Conservation (phyloP, 768 basidiomycete genomes). For the Boletus edulis region DNA sequence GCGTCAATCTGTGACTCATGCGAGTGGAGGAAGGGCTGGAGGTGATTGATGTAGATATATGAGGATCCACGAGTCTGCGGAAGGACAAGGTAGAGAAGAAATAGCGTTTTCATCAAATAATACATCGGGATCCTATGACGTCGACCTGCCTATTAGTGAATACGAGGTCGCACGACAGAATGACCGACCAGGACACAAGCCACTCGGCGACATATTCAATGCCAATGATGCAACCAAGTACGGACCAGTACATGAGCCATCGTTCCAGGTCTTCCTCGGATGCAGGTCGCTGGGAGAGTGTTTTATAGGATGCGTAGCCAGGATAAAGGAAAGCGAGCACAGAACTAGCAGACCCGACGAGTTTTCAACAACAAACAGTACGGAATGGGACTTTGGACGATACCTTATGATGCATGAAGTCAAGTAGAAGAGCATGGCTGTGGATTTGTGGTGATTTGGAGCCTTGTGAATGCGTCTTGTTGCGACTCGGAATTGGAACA, state of each 20-base stretch:
- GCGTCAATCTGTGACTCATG: slow-evolving; percentile 88
- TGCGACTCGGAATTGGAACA: slow-evolving; percentile 5
- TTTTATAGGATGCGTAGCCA: slow-evolving; percentile 95
- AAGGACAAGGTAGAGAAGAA: slow-evolving; percentile 86
- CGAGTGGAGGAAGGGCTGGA: slow-evolving; percentile 78
- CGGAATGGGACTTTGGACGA: slow-evolving; percentile 27
- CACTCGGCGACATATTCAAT: slow-evolving; percentile 86
- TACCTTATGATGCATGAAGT: slow-evolving; percentile 42
- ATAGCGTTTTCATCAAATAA: slow-evolving; percentile 73
- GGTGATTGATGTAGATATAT: slow-evolving; percentile 75
- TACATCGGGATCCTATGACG: slow-evolving; percentile 83
- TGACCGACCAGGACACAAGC: slow-evolving; percentile 76
- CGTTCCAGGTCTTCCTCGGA: slow-evolving; percentile 83
- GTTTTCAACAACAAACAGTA: neutral
- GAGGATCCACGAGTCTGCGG: slow-evolving; percentile 89
- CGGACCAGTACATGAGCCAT: slow-evolving; percentile 99
- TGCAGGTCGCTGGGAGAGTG: slow-evolving; percentile 81
- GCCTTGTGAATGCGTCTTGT: neutral
- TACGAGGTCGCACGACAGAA: slow-evolving; percentile 6
- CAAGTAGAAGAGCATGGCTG: slow-evolving; percentile 42
- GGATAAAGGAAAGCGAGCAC: slow-evolving; percentile 83
- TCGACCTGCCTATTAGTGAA: slow-evolving; percentile 9
- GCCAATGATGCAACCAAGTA: slow-evolving; percentile 76
- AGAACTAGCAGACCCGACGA: slow-evolving; percentile 43
- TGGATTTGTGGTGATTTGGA: neutral